A percentile compares a stretch with the other conserved stretches of the same genome.
Evolutionary conservation across 108 stramenopile genomes (phyloP).

Genomic region (Craspedostauros australis): DNA sequence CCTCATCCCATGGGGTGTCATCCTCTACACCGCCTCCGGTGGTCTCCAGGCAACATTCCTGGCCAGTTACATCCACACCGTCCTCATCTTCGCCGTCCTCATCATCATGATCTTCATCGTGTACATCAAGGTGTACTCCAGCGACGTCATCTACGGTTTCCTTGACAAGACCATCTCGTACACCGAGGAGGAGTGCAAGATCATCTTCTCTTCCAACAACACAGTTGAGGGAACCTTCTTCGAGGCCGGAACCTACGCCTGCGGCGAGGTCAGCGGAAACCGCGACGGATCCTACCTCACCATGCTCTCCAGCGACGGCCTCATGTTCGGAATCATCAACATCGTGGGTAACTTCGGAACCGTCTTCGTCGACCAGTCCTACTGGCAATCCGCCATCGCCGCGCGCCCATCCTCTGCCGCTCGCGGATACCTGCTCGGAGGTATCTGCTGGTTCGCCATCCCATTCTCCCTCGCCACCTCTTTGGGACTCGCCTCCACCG

Average conservation of each 20-base stretch:
- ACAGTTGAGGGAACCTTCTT: slow-evolving; percentile 46
- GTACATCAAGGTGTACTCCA: slow-evolving; percentile 59
- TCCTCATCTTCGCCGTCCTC: slow-evolving; percentile 76
- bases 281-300: slow-evolving; percentile 85
- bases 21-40: slow-evolving; percentile 86
- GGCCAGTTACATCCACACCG: slow-evolving; percentile 80
- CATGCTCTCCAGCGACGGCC: slow-evolving; percentile 78
- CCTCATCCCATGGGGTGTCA: slow-evolving; percentile 90
- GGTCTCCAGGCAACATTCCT: slow-evolving; percentile 92
- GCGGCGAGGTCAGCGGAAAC: slow-evolving; percentile 83
- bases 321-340: slow-evolving; percentile 94
- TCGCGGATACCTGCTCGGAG: slow-evolving; percentile 90
- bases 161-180: slow-evolving; percentile 45
- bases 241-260: slow-evolving; percentile 40
- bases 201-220: slow-evolving; percentile 42
- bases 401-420: slow-evolving; percentile 74
- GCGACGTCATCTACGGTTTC: slow-evolving; percentile 60
- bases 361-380: slow-evolving; percentile 90
- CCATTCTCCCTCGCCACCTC: slow-evolving; percentile 90
- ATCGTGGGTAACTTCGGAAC: slow-evolving; percentile 95
- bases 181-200: slow-evolving; percentile 49
- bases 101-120: slow-evolving; percentile 81
- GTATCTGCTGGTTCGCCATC: slow-evolving; percentile 91
- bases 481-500: slow-evolving; percentile 78
- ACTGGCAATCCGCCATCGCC: slow-evolving; percentile 95